Evolutionary conservation across 768 basidiomycete genomes (phyloP), one percentile per base, ranked within the genome.

Genomic region (Albatrellus ellisii): DNA sequence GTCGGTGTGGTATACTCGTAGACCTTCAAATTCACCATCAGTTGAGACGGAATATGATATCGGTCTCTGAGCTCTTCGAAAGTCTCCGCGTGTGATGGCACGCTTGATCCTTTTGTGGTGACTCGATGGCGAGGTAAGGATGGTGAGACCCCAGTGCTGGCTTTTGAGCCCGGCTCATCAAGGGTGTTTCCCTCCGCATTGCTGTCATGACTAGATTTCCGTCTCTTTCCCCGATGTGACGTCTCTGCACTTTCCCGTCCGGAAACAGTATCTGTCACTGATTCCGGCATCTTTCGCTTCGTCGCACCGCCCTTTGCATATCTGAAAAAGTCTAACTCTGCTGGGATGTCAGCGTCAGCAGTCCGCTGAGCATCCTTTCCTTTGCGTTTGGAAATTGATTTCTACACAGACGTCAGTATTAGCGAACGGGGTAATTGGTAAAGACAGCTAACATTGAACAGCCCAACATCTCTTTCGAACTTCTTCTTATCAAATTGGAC

Each of bases 311-410:
- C 72, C 47, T 76, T 69, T 2, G 83, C 78, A 47, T 88, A 89
- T 52, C 82, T 89, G 64, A 97, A 98, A 60, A 94, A 92, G 58
- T 98, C 89, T 6, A 97, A 70, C 53, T 84, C 86, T 2, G 66
- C 51, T 1, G 84, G 90, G 34, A 91, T 69, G 44, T 72, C 73
- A 7, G 62, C 65, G n/a, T 62, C 61, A n/a, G 54, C 53, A 2
- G 44, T 49, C 41, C 44, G 55, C 9, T 52, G 44, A 12, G 46
- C 46, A 24, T 55, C 43, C 47, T 48, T 53, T 25, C 45, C 46
- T 45, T 55, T 50, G 54, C 47, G 26, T 43, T 40, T 53, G 20
- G 40, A 32, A 22, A 41, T 52, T 44, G 52, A 26, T 49, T 53
- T 58, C 63, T 65, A 27, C 15, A 49, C 40, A 24, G 12, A 20